These are phyloP conservation scores for Akebia trifoliata DNA, from an alignment of 164 flowering plant genomes.

Conservation along the genomic window DNA sequence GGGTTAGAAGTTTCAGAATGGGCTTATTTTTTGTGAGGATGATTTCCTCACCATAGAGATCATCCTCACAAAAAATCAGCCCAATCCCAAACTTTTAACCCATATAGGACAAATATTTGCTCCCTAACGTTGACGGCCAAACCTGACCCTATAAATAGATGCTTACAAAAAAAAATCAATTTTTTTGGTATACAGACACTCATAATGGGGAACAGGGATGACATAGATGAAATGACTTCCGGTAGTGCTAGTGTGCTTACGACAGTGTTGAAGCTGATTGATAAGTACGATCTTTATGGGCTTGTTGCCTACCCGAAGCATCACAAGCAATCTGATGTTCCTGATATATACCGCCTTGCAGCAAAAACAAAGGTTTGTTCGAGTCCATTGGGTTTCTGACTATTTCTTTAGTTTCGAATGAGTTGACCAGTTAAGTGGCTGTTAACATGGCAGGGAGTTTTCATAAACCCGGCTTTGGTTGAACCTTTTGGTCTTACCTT, in stretches of 20 bases:
- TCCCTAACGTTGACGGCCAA: no score
- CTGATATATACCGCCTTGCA: conserved; percentile 77
- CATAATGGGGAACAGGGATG: conserved; percentile 84
- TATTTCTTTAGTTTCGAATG: not conserved
- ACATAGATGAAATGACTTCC: conserved; percentile 68
- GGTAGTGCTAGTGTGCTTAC: conserved; percentile 67
- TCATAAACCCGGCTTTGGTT: conserved; percentile 92
- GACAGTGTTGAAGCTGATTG: conserved; percentile 65
- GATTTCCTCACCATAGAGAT: no score
- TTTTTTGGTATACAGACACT: conserved; percentile 43
- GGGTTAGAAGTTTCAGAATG: no score
- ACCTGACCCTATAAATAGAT: no score
- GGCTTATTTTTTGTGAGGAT: no score
- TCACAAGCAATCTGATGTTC: conserved; percentile 81
- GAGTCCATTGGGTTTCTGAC: not conserved
- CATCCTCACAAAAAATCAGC: no score
- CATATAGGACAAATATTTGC: no score
- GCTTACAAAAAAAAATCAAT: not conserved
- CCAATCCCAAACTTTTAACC: no score
- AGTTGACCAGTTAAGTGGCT: conserved; percentile 6
- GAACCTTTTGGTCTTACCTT: conserved; percentile 96
- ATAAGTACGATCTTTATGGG: conserved; percentile 81
- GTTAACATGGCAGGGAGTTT: conserved; percentile 70
- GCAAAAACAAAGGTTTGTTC: conserved; percentile 66
- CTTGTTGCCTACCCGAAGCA: conserved; percentile 84